Percentiles rank a stretch among this genome's conserved stretches.
These are phyloP conservation scores for Rhododendron henanense DNA, from an alignment of 148 eudicot genomes.

Conservation along the genomic window DNA sequence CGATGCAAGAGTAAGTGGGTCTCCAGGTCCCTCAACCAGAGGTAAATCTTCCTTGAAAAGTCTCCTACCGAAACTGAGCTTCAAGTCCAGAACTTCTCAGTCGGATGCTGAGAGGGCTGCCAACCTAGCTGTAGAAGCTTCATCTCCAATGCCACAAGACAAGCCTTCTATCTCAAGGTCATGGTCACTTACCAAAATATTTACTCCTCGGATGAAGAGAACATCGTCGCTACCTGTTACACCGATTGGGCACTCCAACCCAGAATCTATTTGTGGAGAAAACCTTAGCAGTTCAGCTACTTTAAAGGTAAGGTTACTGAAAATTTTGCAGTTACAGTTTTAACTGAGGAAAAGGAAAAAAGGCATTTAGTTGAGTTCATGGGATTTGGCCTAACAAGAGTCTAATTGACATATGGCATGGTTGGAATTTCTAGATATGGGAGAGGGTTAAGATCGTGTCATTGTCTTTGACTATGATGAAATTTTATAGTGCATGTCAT, in stretches of 20 bases:
- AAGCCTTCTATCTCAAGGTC: slow-evolving; percentile 56
- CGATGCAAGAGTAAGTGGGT: slow-evolving; percentile 37
- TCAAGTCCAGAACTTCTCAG: slow-evolving; percentile 40
- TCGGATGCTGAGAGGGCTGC: slow-evolving; percentile 41
- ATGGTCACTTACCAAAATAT: slow-evolving; percentile 59
- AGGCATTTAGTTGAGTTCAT: not conserved
- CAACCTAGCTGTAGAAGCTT: slow-evolving; percentile 27
- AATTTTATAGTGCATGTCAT: not conserved
- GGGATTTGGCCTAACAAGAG: not conserved
- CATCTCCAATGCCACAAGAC: slow-evolving; percentile 43
- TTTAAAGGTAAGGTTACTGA: slow-evolving; percentile 37
- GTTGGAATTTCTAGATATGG: not conserved
- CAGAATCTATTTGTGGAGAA: slow-evolving; percentile 37
- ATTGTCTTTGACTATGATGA: not conserved
- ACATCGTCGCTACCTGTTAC: slow-evolving; percentile 66
- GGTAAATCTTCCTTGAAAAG: slow-evolving; percentile 49
- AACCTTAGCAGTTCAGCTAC: slow-evolving; percentile 26
- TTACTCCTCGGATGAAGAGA: slow-evolving; percentile 64
- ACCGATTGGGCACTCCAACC: slow-evolving; percentile 31
- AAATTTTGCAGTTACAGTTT: not conserved
- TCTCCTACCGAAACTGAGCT: slow-evolving; percentile 53
- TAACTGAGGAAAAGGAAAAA: not conserved
- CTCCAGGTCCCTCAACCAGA: slow-evolving; percentile 51
- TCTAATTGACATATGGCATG: not conserved
- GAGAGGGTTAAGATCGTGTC: not conserved